A percentile compares a stretch with the other conserved stretches of the same genome.
These are phyloP conservation scores for Aspergillus viridinutans DNA, from an alignment of 2,329 filamentous ascomycete species.

Conservation along the genomic window DNA sequence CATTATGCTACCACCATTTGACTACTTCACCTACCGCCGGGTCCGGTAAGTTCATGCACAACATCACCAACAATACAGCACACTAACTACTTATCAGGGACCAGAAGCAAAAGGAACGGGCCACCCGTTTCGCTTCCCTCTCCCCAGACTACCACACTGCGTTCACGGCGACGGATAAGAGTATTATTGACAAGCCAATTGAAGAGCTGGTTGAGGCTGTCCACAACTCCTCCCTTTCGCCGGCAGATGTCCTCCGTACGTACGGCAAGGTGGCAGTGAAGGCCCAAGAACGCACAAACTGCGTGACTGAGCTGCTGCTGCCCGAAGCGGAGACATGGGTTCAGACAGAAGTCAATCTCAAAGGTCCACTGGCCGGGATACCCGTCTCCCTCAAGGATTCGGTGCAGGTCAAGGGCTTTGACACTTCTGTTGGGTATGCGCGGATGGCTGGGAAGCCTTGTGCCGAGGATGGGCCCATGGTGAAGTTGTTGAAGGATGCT, in stretches of 20 bases:
- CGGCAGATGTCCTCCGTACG: constrained; percentile 71
- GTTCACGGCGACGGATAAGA: constrained; percentile 61
- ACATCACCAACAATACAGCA: constrained; percentile 5
- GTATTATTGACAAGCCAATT: constrained; percentile 69
- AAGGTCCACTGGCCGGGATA: constrained; percentile 80
- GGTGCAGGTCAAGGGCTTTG: constrained; percentile 76
- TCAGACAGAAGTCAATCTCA: constrained; percentile 60
- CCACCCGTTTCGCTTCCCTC: constrained; percentile 64
- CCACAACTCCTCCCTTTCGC: constrained; percentile 61
- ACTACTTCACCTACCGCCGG: constrained; percentile 66
- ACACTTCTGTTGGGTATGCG: constrained; percentile 77
- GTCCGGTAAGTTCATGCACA: constrained; percentile 57
- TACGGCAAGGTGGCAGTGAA: constrained; percentile 83
- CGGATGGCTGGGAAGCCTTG: constrained; percentile 64
- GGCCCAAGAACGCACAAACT: constrained; percentile 84
- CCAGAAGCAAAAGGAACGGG: constrained; percentile 74
- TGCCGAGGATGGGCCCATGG: constrained; percentile 65
- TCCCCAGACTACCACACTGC: constrained; percentile 61
- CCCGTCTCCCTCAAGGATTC: constrained; percentile 79
- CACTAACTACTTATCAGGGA: constrained; percentile 49
- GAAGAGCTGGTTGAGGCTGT: constrained; percentile 73
- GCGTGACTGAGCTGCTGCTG: constrained; percentile 81
- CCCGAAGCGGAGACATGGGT: constrained; percentile 72
- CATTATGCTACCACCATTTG: constrained; percentile 52
- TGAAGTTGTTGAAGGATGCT: constrained; percentile 76